Base-by-base conservation (phyloP, 2,329 filamentous ascomycete genomes). In the Tothia fuscella region DNA sequence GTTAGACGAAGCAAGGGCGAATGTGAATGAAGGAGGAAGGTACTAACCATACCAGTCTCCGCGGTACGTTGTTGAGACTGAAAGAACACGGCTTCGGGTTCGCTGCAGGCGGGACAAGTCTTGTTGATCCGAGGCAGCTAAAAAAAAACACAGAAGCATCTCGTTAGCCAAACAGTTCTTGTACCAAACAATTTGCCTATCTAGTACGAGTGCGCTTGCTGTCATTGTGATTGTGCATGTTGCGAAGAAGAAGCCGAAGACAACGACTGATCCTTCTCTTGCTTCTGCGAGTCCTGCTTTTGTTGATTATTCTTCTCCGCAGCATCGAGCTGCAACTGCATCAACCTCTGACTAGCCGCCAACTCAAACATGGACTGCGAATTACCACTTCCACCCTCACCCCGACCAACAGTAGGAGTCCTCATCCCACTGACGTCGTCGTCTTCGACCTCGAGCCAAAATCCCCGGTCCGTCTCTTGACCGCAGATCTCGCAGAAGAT, bases 41-140 rank as follows among this genome's bases (percentile, higher is more conserved):
- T 24, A 51, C 82, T 71, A 65, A 96, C 91, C 91, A 98, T 98
- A 67, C 91, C 91, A 33, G 91, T 98, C 63, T 96, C 88, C 37
- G 86, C 85, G 52, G 82, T 94, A 64, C 91, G 82, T 68, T 96
- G 88, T 61, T 98, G 91, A 47, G 88, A 95, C 68, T 98, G 91
- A 70, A 98, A 98, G 68, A 94, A 98, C 46, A 98, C 93, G 34
- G 88, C 87, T 65, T 96, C 88, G 52, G 78, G 77, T 61, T 91
- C 82, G 50, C 75, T 73, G 70, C 93, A 98, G 52, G 71, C 74
- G 40, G 87, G 86, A 66, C 91, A 98, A 46, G 74, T 73, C 65
- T 83, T 86, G 60, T 86, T 84, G 54, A 86, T 80, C 55, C 88
- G 81, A 49, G 91, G 91, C 61, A 96, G 83, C 88, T 95, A 76